Conservation (phyloP, 306 rosid species). For the Pueraria montana region DNA sequence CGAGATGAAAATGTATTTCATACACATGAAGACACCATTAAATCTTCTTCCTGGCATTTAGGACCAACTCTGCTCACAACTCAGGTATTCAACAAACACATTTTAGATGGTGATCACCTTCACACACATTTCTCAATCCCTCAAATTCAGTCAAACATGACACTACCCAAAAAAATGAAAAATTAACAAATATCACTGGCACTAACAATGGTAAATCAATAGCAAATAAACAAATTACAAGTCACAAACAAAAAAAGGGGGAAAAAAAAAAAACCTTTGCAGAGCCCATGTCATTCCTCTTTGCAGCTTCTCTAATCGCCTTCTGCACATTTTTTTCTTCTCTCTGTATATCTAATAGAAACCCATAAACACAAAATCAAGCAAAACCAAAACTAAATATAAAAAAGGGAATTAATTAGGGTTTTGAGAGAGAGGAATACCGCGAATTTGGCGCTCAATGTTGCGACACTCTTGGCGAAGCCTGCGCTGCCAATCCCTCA, state of each 20-base stretch:
- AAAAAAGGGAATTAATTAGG: constrained; percentile 8
- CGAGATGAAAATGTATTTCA: neutral
- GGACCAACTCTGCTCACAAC: neutral
- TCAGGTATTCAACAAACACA: neutral
- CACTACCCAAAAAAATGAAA: neutral
- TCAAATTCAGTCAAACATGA: constrained; percentile 27
- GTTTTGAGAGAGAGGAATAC: constrained; percentile 49
- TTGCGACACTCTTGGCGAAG: constrained; percentile 95
- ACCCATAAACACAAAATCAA: constrained; percentile 29
- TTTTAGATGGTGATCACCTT: constrained; percentile 10
- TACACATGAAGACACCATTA: constrained; percentile 12
- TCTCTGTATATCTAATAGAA: constrained; percentile 78
- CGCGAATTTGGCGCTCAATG: constrained; percentile 94
- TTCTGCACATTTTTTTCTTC: constrained; percentile 93
- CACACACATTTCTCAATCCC: constrained; percentile 10
- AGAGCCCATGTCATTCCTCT: constrained; percentile 95
- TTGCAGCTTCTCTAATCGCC: constrained; percentile 92
- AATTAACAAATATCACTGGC: neutral
- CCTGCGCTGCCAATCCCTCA: constrained; percentile 88
- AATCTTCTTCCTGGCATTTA: constrained; percentile 6
- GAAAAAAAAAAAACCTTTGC: constrained; percentile 72
- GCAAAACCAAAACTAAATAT: neutral
- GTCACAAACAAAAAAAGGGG: neutral
- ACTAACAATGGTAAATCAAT: constrained; percentile 5
- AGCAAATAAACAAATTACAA: constrained; percentile 16